Base-by-base conservation (phyloP, 2,329 filamentous ascomycete species). In the Pezicula carpinea region DNA sequence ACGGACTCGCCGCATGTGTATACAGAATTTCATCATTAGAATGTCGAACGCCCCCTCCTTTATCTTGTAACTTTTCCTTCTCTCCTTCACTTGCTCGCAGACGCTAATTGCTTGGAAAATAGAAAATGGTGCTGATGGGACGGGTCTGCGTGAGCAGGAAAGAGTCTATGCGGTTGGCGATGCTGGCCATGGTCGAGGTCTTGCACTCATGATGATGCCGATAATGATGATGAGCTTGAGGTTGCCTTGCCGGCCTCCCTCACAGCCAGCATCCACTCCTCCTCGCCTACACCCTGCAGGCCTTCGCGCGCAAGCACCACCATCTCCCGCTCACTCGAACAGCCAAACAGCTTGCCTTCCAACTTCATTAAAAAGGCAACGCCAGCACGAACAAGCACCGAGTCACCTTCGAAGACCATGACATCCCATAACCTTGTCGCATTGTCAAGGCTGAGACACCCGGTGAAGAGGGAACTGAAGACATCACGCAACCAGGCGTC, bases 371-470 rank as follows among this genome's bases (percentile, higher is more conserved):
- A 64, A 15, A 87, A 70, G 0, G 84, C 88, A 0, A 90, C 82
- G 0, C 80, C 85, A 1, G 85, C 85, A 0, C 87, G 72, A 6
- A 92, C 77, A 0, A 91, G 69, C 1, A 87, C 72, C 1, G 78
- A 73, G 53, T 95, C 89, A 21, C 87, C 87, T 61, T 95, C 89
- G 54, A 95, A 89, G 3, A 87, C 81, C 55, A 88, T 89, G 0
- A 92, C 80, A 53, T 95, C 89, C 86, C 87, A 92, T 11, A 93
- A 66, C 2, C 89, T 72, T 1, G 82, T 79, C 4, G 82, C 85
- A 55, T 86, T 78, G 58, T 91, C 87, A 14, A 90, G 73, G 6
- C 77, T 76, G 4, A 89, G 67, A 33, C 77, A 71, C 14, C 68
- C 66, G 0, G 84, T 84, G 61, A 89, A 87, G 5, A 89, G 69